Conservation (phyloP, 169 alveolate species). For the Toxoplasma gondii region DNA sequence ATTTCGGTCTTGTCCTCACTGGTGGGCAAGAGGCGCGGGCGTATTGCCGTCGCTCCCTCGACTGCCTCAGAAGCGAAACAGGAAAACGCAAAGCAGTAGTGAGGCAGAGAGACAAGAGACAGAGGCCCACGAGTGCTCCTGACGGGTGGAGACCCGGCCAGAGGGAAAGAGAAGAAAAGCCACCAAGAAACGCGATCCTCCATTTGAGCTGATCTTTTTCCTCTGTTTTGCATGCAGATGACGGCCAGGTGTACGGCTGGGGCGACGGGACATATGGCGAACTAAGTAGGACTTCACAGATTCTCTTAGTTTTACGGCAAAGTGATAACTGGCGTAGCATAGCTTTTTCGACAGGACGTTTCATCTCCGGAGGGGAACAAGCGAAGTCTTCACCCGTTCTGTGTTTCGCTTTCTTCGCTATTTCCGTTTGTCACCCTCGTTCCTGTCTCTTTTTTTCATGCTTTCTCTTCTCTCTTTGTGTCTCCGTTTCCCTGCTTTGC, state of each 20-base stretch:
- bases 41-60: neutral
- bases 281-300: neutral
- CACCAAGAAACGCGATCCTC: neutral
- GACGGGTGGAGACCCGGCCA: too few species aligned
- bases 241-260: conserved; percentile 52
- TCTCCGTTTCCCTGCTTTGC: too few species aligned
- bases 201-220: neutral
- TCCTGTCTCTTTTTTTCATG: neutral
- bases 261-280: conserved; percentile 62
- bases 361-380: too few species aligned
- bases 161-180: too few species aligned
- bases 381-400: too few species aligned
- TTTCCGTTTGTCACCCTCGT: too few species aligned
- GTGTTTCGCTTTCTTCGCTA: too few species aligned
- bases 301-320: neutral
- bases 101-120: too few species aligned
- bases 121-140: too few species aligned
- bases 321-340: too few species aligned
- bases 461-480: neutral
- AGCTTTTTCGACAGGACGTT: too few species aligned
- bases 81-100: neutral
- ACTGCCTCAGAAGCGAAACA: neutral
- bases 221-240: conserved; percentile 20
- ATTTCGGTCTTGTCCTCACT: conserved; percentile 39
- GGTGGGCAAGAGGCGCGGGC: conserved; percentile 4